Percentiles rank a stretch among this genome's conserved stretches.
Evolutionary conservation across 495 filamentous ascomycete species (phyloP).

Genomic region (Penicillium malachiteum): DNA sequence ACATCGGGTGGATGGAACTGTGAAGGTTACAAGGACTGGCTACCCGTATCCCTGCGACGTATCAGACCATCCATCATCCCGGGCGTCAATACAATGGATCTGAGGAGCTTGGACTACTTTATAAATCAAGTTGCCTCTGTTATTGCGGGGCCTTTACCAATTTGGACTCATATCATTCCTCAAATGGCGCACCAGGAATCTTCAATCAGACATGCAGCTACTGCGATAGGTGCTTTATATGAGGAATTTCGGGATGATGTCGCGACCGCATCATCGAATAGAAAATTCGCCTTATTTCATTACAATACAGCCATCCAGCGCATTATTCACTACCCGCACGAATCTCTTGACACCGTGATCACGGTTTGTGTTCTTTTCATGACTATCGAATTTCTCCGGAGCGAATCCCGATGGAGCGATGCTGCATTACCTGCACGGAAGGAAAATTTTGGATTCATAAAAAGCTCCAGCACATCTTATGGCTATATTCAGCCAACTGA

Average conservation of each 20-base stretch:
- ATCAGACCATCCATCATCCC: constrained; percentile 4
- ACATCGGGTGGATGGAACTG: constrained; percentile 45
- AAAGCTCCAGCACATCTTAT: background rate
- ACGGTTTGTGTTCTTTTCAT: constrained; percentile 14
- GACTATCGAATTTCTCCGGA: constrained; percentile 13
- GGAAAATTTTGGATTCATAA: background rate
- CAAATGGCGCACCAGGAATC: constrained; percentile 6
- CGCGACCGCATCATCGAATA: background rate
- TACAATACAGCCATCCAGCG: constrained; percentile 14
- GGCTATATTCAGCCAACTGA: background rate
- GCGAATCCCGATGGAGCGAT: background rate
- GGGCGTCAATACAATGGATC: background rate
- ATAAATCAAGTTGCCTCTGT: constrained; percentile 1
- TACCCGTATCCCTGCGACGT: background rate
- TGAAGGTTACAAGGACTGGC: constrained; percentile 34
- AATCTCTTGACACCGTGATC: constrained; percentile 3
- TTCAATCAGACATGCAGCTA: constrained; percentile 7
- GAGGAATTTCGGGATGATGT: background rate
- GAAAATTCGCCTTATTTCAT: constrained; percentile 7
- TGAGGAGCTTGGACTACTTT: constrained; percentile 4
- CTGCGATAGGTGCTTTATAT: constrained; percentile 9
- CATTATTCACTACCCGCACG: background rate
- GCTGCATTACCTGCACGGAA: background rate
- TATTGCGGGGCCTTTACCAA: background rate
- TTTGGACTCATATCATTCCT: constrained; percentile 14